phyloP scores from a whole-genome alignment of 2,329 filamentous ascomycete genomes.

The Metarhizium brunneum region DNA sequence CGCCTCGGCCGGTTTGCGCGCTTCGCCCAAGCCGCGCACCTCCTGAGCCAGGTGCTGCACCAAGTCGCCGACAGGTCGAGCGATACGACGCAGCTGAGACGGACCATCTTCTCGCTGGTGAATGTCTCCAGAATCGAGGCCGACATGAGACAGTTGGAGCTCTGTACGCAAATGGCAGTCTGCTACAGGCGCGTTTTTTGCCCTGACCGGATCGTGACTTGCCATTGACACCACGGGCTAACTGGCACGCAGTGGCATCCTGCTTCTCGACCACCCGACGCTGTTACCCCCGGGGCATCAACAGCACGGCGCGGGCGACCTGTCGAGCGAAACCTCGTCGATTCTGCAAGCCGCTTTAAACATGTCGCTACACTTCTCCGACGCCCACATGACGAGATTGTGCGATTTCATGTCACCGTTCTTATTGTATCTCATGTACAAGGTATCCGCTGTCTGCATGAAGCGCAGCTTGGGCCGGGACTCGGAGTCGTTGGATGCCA shows the following conservation, averaged over 20 bases:
- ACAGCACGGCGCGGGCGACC: not conserved
- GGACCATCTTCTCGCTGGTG: slow-evolving; percentile 8
- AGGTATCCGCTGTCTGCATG: not conserved
- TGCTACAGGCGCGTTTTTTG: slow-evolving; percentile 7
- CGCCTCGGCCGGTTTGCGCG: not conserved
- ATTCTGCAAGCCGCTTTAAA: not conserved
- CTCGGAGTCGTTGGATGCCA: not conserved
- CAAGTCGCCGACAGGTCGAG: slow-evolving; percentile 3
- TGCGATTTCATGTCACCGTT: not conserved
- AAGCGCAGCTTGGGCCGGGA: not conserved
- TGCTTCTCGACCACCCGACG: not conserved
- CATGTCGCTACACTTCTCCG: not conserved
- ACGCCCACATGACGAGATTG: not conserved
- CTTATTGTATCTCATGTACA: not conserved
- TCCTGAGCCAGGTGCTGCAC: slow-evolving; percentile 8
- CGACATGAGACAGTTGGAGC: not conserved
- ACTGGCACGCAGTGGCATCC: not conserved
- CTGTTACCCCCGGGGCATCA: not conserved
- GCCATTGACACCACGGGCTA: not conserved
- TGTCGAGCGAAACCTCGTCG: not conserved
- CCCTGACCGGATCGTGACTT: not conserved
- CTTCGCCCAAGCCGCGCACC: slow-evolving; percentile 11
- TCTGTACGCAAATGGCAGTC: slow-evolving; percentile 10
- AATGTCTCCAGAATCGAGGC: slow-evolving; percentile 7
- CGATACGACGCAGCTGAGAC: slow-evolving; percentile 7